These are phyloP conservation scores for Goniomonas avonlea DNA, from an alignment of 78 protist species.

Conservation along the genomic window DNA sequence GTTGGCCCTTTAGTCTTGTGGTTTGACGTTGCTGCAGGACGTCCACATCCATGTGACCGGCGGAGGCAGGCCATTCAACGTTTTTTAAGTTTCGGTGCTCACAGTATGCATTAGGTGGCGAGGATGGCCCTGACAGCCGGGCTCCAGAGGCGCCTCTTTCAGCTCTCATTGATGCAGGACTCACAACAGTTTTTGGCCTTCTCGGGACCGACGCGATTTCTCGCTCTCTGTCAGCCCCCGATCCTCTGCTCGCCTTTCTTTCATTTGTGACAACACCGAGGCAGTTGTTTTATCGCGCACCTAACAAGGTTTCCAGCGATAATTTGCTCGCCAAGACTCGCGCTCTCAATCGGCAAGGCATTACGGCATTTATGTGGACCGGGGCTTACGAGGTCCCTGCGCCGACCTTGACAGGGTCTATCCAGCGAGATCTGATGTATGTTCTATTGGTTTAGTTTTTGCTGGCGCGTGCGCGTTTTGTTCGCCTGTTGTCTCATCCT, in stretches of 20 bases:
- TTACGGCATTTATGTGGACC: constrained; percentile 3
- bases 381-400: constrained; percentile 12
- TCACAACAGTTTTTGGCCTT: constrained; percentile 16
- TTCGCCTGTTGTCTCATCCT: too few relatives aligned
- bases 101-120: too few relatives aligned
- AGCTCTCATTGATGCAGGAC: background rate
- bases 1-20: too few relatives aligned
- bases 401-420: background rate
- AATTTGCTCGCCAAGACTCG: background rate
- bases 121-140: constrained; percentile 13
- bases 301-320: too few relatives aligned
- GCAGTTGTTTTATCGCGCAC: too few relatives aligned
- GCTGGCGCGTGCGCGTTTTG: too few relatives aligned
- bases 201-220: constrained; percentile 22
- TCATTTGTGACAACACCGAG: too few relatives aligned
- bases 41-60: constrained; percentile 27
- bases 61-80: too few relatives aligned
- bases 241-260: too few relatives aligned
- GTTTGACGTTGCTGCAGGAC: constrained; percentile 20
- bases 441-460: too few relatives aligned
- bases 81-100: too few relatives aligned
- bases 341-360: constrained; percentile 2
- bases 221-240: too few relatives aligned
- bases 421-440: background rate
- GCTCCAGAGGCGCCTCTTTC: constrained; percentile 2